Evolutionary conservation across 805 yeast genomes (phyloP), one percentile per base, ranked within the genome.

Genomic region (Lachancea fermentati): DNA sequence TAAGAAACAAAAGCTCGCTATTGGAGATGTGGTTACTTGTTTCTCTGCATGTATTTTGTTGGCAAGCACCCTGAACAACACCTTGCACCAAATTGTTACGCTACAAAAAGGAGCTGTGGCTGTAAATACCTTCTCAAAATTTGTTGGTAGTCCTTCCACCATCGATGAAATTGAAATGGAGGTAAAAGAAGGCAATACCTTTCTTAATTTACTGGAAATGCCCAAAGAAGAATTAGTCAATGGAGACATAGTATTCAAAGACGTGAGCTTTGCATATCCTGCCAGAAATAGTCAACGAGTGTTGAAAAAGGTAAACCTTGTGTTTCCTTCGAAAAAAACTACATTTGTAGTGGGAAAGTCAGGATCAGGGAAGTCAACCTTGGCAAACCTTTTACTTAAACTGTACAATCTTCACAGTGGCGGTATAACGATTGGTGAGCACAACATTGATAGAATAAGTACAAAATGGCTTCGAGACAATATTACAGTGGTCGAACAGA

Each of bases 351-450:
- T 93, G 31, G 99, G 99, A 1, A 70, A 72, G 45, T 88, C 97
- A 0, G 99, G 99, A 0, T 80, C 89, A 0, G 98, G 98, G 0
- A 93, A 93, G 58, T 91, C 97, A 0, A 83, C 97, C 0, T 45
- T 93, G 2, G 74, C 82, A 0, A 73, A 72, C 28, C 57, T 93
- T 2, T 50, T 93, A 1, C 57, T 83, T 40, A 73, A 73, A 19
- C 71, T 85, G 17, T 87, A 89, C 51, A 46, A 57, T 0, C 63
- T 69, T 0, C 48, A 60, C 4, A 41, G 57, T 0, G 98, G 98
- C 0, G 41, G 52, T 1, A 73, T 93, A 1, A 55, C 55, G 2
- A 59, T 89, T 9, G 88, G 79, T 56, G 81, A 76, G 0, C 54
- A 62, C 34, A 63, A 73, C 31, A 54, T 84, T 2, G 47, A 60